A percentile compares a stretch with the other conserved stretches of the same genome.
Conservation (phyloP, 2,329 filamentous ascomycete genomes). For the Talaromyces marneffei region DNA sequence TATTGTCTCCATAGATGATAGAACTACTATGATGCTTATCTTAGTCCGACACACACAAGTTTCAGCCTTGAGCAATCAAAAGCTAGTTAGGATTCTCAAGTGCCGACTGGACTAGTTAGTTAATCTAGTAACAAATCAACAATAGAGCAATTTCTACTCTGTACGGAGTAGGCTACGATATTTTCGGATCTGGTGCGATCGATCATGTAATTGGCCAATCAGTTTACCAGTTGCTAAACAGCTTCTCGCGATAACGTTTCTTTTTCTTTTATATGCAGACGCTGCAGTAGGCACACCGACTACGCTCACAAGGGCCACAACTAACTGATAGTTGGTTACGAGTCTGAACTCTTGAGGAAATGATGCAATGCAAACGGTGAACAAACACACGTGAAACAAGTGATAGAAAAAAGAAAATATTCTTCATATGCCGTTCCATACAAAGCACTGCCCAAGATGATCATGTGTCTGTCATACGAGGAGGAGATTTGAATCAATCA, state of each 20-base stretch:
- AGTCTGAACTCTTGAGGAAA: not conserved
- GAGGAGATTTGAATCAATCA: not conserved
- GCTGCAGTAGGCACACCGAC: conserved; percentile 1
- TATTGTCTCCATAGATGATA: not conserved
- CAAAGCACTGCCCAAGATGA: not conserved
- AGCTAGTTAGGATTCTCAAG: not conserved
- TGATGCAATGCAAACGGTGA: not conserved
- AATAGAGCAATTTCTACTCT: no score
- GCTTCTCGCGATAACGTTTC: not conserved
- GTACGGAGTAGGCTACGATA: no score
- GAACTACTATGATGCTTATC: not conserved
- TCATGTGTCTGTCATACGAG: conserved; percentile 1
- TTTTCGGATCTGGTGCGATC: not conserved
- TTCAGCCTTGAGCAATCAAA: not conserved
- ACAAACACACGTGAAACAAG: not conserved
- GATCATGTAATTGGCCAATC: not conserved
- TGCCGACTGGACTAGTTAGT: not conserved
- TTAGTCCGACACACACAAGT: not conserved
- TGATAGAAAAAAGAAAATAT: not conserved
- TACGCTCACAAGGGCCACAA: no score
- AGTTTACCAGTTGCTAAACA: not conserved
- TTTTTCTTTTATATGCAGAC: not conserved
- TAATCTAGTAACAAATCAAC: not conserved
- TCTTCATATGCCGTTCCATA: not conserved
- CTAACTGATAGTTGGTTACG: not conserved